Conservation (phyloP, 1,139 yeast species). For the Sugiyamaella castrensis region DNA sequence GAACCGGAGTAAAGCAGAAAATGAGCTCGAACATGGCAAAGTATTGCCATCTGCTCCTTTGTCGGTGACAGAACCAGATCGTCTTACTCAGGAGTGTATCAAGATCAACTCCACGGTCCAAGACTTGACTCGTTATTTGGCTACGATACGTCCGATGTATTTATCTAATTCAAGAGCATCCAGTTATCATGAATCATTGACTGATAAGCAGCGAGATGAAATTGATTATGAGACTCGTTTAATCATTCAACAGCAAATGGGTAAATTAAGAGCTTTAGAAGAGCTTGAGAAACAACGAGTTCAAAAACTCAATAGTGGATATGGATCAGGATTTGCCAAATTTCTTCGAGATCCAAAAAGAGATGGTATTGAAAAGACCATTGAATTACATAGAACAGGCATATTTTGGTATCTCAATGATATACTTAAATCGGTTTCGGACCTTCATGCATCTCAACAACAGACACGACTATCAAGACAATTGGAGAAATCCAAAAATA, state of each 20-base stretch:
- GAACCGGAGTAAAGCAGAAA: slow-evolving; percentile 23
- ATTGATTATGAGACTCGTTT: slow-evolving; percentile 41
- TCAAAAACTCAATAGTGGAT: slow-evolving; percentile 14
- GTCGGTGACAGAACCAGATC: slow-evolving; percentile 20
- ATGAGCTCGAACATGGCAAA: slow-evolving; percentile 8
- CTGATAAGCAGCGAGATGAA: slow-evolving; percentile 42
- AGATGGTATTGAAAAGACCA: slow-evolving; percentile 31
- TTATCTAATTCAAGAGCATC: slow-evolving; percentile 27
- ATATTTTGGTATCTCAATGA: slow-evolving; percentile 37
- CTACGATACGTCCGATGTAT: slow-evolving; percentile 34
- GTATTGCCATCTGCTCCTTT: slow-evolving; percentile 1
- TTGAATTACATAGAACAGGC: slow-evolving; percentile 36
- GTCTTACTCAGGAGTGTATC: slow-evolving; percentile 30
- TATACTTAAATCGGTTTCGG: slow-evolving; percentile 34
- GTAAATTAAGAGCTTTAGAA: slow-evolving; percentile 38
- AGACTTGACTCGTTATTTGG: slow-evolving; percentile 27
- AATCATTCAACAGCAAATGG: slow-evolving; percentile 38
- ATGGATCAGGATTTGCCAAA: slow-evolving; percentile 19
- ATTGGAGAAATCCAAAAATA: slow-evolving; percentile 33
- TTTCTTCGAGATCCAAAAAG: slow-evolving; percentile 29
- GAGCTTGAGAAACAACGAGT: slow-evolving; percentile 31
- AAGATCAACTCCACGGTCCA: slow-evolving; percentile 25
- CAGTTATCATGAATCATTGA: slow-evolving; percentile 26
- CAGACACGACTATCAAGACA: slow-evolving; percentile 38
- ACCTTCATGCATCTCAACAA: slow-evolving; percentile 39